Base-by-base conservation (phyloP, 495 filamentous ascomycete species). In the Podospora pseudoanserina region DNA sequence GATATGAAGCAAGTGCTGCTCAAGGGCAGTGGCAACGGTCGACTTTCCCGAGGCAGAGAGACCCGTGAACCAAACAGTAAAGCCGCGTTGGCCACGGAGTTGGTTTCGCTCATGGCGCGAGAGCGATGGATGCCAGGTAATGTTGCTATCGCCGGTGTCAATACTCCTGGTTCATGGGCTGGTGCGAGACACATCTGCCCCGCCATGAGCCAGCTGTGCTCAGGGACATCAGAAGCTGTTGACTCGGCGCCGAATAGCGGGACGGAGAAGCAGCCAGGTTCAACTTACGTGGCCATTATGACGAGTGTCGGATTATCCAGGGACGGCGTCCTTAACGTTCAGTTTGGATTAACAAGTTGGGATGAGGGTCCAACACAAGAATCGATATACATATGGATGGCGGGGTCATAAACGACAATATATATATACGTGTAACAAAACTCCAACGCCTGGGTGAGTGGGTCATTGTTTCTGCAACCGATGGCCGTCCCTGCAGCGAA, bases 21-120 rank as follows among this genome's bases (percentile, higher is more conserved):
- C 95, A 19, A 98, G 91, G 20, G 95, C 95, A 19, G 92, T 95
- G 66, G 95, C 95, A 34, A 98, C 89, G 19, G 95, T 99, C 58
- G 93, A 96, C 81, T 99, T 99, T 72, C 95, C 95, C 3, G 92
- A 96, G 65, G 94, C 95, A 20, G 91, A 94, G 58, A 99, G 89
- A 28, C 95, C 95, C 6, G 95, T 99, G 79, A 99, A 91, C 95
- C 95, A 99, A 78, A 99, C 89, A 59, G 95, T 99, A 78, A 95
- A 90, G 73, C 95, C 95, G 54, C 87, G 85, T 81, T 99, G 96
- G 74, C 88, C 87, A 78, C 92, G 91, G 74, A 91, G 82, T 61
- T 79, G 72, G 81, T 86, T 89, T 81, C 95, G 93, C 86, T 98
- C 94, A 70, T 79, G 76, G 76, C 92, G 92, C 63, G 92, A 92